These are phyloP conservation scores for Orbilia oligospora DNA, from an alignment of 2,329 filamentous ascomycete species.

Conservation along the genomic window DNA sequence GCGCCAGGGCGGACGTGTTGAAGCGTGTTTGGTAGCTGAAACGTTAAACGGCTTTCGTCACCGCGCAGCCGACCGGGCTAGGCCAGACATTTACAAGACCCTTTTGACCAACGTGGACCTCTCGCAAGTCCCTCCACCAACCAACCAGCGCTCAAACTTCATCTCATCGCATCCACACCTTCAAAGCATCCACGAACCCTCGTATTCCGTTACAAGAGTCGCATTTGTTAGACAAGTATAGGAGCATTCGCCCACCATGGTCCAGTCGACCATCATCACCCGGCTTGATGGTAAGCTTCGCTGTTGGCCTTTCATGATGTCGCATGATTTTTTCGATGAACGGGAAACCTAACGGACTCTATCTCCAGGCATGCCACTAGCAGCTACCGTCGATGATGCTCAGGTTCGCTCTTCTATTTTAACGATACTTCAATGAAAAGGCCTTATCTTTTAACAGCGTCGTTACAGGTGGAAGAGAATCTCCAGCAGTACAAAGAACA, in stretches of 20 bases:
- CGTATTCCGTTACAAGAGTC: not conserved
- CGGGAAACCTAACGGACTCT: constrained; percentile 61
- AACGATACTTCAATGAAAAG: not conserved
- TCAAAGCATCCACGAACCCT: not conserved
- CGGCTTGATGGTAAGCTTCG: constrained; percentile 81
- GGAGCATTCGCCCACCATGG: constrained; percentile 72
- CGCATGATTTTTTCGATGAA: constrained; percentile 32
- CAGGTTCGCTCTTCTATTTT: constrained; percentile 70
- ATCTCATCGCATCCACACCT: constrained; percentile 42
- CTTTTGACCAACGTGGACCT: constrained; percentile 61
- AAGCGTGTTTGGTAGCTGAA: constrained; percentile 2
- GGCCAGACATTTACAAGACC: not conserved
- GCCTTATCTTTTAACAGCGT: constrained; percentile 32
- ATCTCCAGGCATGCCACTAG: constrained; percentile 85
- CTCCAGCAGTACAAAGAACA: constrained; percentile 91
- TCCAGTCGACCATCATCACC: constrained; percentile 92
- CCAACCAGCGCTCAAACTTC: constrained; percentile 15
- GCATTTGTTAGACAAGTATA: not conserved
- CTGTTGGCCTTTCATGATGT: constrained; percentile 43
- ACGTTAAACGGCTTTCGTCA: constrained; percentile 47
- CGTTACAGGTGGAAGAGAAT: constrained; percentile 76
- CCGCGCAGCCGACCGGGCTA: constrained; percentile 41
- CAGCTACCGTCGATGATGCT: constrained; percentile 93
- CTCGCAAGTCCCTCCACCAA: constrained; percentile 25
- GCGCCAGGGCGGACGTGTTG: constrained; percentile 41